Percentiles rank a stretch among this genome's conserved stretches.
These are phyloP conservation scores for Suhomyces vadensis DNA, from an alignment of 805 yeast genomes.

Conservation along the genomic window DNA sequence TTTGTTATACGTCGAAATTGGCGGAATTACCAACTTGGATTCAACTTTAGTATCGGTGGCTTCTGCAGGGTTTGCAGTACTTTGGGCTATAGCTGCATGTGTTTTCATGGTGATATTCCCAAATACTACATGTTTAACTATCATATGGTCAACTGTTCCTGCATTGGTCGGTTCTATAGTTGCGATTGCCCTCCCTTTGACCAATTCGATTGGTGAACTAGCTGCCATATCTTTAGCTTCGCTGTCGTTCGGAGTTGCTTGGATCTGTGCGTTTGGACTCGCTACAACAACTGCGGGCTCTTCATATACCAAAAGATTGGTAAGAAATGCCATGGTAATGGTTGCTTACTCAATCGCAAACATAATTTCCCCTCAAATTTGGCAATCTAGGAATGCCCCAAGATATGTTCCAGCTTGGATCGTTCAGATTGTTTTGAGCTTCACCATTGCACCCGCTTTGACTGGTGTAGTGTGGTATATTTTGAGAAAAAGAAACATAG, in stretches of 20 bases:
- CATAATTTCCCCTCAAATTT: slow-evolving; percentile 56
- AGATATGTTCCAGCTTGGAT: slow-evolving; percentile 41
- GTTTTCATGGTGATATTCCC: slow-evolving; percentile 30
- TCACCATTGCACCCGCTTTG: slow-evolving; percentile 45
- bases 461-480: slow-evolving; percentile 47
- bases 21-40: slow-evolving; percentile 39
- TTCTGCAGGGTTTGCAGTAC: slow-evolving; percentile 48
- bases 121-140: slow-evolving; percentile 39
- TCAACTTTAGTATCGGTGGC: slow-evolving; percentile 58
- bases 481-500: slow-evolving; percentile 44
- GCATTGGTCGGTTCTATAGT: slow-evolving; percentile 48
- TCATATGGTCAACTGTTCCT: slow-evolving; percentile 39
- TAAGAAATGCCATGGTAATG: slow-evolving; percentile 48
- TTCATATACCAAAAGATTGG: slow-evolving; percentile 48
- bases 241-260: slow-evolving; percentile 46
- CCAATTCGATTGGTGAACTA: slow-evolving; percentile 38
- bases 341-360: slow-evolving; percentile 50
- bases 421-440: slow-evolving; percentile 56
- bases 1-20: slow-evolving; percentile 47
- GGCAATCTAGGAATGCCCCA: slow-evolving; percentile 51
- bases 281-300: slow-evolving; percentile 40
- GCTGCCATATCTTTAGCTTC: slow-evolving; percentile 52
- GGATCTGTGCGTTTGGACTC: slow-evolving; percentile 30
- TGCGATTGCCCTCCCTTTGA: slow-evolving; percentile 46
- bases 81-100: slow-evolving; percentile 40